phyloP scores from a whole-genome alignment of 305 asterid species.

The Solanum hybrid region DNA sequence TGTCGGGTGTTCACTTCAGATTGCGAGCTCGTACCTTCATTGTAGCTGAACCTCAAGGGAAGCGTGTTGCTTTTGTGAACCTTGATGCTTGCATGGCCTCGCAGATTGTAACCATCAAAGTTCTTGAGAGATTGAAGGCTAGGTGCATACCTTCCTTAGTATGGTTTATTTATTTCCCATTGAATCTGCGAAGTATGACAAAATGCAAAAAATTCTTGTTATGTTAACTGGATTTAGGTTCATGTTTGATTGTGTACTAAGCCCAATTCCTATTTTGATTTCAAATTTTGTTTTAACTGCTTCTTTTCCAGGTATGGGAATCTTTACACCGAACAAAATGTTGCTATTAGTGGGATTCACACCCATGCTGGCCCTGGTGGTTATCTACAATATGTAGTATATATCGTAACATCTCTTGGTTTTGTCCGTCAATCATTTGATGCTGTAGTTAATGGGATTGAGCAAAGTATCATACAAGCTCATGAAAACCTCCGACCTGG shows the following conservation, averaged over 20 bases:
- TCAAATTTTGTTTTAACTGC: background rate
- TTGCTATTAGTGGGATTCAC: conserved; percentile 94
- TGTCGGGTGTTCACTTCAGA: conserved; percentile 92
- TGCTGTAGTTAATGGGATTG: conserved; percentile 94
- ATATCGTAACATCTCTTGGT: conserved; percentile 91
- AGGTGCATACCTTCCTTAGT: conserved; percentile 37
- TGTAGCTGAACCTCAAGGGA: conserved; percentile 73
- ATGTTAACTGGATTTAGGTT: background rate
- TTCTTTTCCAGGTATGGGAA: conserved; percentile 62
- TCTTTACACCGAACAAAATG: conserved; percentile 78
- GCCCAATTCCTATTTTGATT: background rate
- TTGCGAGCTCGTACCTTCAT: conserved; percentile 84
- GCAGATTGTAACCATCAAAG: conserved; percentile 78
- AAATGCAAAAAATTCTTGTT: background rate
- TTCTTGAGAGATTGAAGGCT: conserved; percentile 78
- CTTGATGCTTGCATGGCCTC: conserved; percentile 99
- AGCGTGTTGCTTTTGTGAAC: conserved; percentile 65
- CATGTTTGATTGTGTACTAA: background rate
- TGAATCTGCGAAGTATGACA: background rate
- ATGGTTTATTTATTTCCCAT: background rate
- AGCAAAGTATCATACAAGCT: conserved; percentile 81
- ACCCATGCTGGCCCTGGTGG: conserved; percentile 99
- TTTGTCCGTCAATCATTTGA: conserved; percentile 95
- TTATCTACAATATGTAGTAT: conserved; percentile 84
- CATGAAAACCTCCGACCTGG: conserved; percentile 88